A percentile compares a stretch with the other conserved stretches of the same genome.
These are phyloP conservation scores for Boletus barrowsii DNA, from an alignment of 768 basidiomycete species.

Conservation along the genomic window DNA sequence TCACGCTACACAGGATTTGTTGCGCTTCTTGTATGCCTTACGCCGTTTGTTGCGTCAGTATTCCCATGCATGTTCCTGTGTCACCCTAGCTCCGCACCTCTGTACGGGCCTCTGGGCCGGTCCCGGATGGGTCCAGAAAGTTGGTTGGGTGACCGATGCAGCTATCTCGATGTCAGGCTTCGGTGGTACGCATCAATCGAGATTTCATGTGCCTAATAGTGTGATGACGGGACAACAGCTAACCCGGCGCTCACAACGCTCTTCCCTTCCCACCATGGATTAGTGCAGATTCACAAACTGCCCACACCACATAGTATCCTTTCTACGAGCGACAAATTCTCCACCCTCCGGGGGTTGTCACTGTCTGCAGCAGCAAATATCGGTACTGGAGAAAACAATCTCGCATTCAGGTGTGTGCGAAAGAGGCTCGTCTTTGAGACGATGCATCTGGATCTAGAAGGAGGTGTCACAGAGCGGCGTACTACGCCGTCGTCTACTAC, in stretches of 20 bases:
- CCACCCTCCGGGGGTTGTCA: conserved; percentile 76
- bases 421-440: conserved; percentile 89
- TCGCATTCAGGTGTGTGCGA: conserved; percentile 90
- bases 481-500: conserved; percentile 47
- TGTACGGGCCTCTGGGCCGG: conserved; percentile 60
- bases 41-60: conserved; percentile 56
- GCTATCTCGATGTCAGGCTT: conserved; percentile 75
- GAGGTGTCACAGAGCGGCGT: conserved; percentile 76
- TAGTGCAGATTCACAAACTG: conserved; percentile 72
- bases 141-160: conserved; percentile 79
- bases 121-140: conserved; percentile 68
- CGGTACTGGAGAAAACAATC: conserved; percentile 90
- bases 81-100: conserved; percentile 63
- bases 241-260: conserved; percentile 70
- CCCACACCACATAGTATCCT: conserved; percentile 73
- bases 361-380: conserved; percentile 47
- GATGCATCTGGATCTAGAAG: conserved; percentile 81
- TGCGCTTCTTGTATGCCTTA: conserved; percentile 70
- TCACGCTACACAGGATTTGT: conserved; percentile 49
- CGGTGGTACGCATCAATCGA: conserved; percentile 52
- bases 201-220: not conserved
- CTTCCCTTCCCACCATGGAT: conserved; percentile 86
- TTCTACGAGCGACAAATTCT: conserved; percentile 79
- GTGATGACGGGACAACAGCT: conserved; percentile 40
- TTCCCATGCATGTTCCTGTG: conserved; percentile 60